These are phyloP conservation scores for Gaertneriomyces sp. DNA, from an alignment of 192 early-diverging fungal genomes.

Conservation along the genomic window DNA sequence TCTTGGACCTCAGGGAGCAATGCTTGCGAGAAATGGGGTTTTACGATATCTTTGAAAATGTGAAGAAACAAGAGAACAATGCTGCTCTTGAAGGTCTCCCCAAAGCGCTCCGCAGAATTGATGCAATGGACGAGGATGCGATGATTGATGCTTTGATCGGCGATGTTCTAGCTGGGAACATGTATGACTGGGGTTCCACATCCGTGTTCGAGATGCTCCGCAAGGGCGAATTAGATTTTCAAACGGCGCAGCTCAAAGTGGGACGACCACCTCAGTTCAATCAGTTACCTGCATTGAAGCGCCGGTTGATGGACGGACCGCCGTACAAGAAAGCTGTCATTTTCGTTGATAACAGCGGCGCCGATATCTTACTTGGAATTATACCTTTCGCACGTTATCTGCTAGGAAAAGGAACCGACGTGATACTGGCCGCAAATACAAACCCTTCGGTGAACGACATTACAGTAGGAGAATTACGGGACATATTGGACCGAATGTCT, in stretches of 20 bases:
- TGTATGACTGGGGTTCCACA: conserved; percentile 80
- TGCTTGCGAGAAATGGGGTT: conserved; percentile 79
- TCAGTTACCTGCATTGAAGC: conserved; percentile 42
- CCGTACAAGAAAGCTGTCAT: conserved; percentile 61
- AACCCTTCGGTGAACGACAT: conserved; percentile 78
- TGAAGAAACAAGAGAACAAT: conserved; percentile 66
- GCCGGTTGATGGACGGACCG: conserved; percentile 24
- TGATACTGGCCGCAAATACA: conserved; percentile 73
- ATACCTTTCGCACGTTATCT: conserved; percentile 71
- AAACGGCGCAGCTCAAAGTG: conserved; percentile 44
- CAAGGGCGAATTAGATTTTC: conserved; percentile 58
- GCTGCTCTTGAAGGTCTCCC: conserved; percentile 57
- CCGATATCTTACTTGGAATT: conserved; percentile 75
- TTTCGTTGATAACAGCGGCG: conserved; percentile 83
- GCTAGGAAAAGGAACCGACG: conserved; percentile 45
- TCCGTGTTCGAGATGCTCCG: conserved; percentile 57
- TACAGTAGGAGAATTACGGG: conserved; percentile 60
- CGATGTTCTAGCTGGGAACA: conserved; percentile 77
- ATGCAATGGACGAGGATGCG: conserved; percentile 37
- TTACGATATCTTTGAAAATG: conserved; percentile 66
- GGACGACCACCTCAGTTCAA: conserved; percentile 46
- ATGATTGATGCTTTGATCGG: conserved; percentile 50
- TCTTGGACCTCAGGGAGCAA: conserved; percentile 75
- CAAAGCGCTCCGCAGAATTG: conserved; percentile 43
- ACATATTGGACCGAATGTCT: conserved; percentile 44